Percentiles rank a stretch among this genome's conserved stretches.
Conservation (phyloP, 805 yeast species). For the Ogataea ganodermae region DNA sequence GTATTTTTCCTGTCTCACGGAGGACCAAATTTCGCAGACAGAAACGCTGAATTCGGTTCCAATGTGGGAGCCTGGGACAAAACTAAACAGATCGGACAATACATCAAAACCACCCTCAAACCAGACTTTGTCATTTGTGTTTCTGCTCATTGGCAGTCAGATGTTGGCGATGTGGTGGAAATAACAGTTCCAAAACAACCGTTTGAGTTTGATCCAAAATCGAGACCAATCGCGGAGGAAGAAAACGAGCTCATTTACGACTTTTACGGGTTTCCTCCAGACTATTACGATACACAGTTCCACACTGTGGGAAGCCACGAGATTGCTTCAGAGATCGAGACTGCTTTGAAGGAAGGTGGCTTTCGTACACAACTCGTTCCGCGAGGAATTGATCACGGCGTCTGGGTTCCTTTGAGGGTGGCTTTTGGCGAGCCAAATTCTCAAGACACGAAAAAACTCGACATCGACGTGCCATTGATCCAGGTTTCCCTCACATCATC, state of each 20-base stretch:
- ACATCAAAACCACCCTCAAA: slow-evolving; percentile 48
- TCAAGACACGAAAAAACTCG: slow-evolving; percentile 40
- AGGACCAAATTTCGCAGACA: slow-evolving; percentile 76
- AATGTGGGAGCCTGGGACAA: slow-evolving; percentile 60
- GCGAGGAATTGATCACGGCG: slow-evolving; percentile 84
- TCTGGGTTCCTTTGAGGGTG: slow-evolving; percentile 77
- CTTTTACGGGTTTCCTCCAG: slow-evolving; percentile 69
- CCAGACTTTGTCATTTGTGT: slow-evolving; percentile 69
- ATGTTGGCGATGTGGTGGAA: slow-evolving; percentile 43
- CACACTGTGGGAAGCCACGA: slow-evolving; percentile 47
- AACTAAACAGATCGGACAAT: slow-evolving; percentile 51
- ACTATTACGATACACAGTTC: slow-evolving; percentile 64
- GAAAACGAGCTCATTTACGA: slow-evolving; percentile 70
- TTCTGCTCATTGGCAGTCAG: slow-evolving; percentile 79
- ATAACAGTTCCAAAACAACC: slow-evolving; percentile 43
- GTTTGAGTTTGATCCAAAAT: slow-evolving; percentile 5
- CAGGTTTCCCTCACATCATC: slow-evolving; percentile 51
- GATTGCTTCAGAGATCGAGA: slow-evolving; percentile 47
- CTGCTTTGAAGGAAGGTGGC: slow-evolving; percentile 43
- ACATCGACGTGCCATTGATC: slow-evolving; percentile 48
- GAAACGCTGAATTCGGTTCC: slow-evolving; percentile 49
- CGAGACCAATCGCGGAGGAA: slow-evolving; percentile 18
- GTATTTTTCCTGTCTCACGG: slow-evolving; percentile 79
- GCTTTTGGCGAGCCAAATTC: slow-evolving; percentile 53
- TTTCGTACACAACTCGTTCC: slow-evolving; percentile 44